Conservation (phyloP, 768 basidiomycete genomes). For the Amanita pseudoporphyria region DNA sequence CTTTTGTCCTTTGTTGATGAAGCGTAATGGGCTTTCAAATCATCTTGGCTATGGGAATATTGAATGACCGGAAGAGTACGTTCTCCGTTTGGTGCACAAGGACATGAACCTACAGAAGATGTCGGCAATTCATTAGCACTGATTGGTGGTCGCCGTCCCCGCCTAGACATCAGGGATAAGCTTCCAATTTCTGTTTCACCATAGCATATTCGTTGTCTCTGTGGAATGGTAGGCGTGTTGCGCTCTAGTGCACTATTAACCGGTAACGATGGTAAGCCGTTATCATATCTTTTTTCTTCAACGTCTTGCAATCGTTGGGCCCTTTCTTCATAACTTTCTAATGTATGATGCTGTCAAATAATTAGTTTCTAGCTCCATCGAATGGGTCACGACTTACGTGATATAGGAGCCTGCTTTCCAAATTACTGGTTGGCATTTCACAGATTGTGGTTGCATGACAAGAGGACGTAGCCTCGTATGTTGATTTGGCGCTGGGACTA, state of each 20-base stretch:
- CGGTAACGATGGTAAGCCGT: background rate
- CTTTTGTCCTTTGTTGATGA: no score
- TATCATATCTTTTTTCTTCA: slow-evolving; percentile 1
- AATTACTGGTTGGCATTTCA: background rate
- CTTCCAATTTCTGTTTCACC: no score
- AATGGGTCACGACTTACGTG: background rate
- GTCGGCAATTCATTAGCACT: no score
- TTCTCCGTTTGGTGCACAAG: no score
- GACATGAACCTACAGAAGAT: no score
- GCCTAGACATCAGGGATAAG: no score
- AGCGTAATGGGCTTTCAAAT: background rate
- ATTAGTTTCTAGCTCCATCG: background rate
- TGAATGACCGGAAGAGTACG: no score
- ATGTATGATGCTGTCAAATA: background rate
- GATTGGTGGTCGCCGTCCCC: no score
- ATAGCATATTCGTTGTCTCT: no score
- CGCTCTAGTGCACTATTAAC: no score
- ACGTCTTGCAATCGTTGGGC: background rate
- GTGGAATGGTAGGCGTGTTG: no score
- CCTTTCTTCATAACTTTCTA: background rate
- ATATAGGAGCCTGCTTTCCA: background rate
- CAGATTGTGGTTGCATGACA: no score
- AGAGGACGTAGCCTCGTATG: background rate
- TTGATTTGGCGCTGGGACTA: background rate
- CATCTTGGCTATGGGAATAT: background rate